Conservation (phyloP, 2,329 filamentous ascomycete species). For the Mollisiaceae sp. region DNA sequence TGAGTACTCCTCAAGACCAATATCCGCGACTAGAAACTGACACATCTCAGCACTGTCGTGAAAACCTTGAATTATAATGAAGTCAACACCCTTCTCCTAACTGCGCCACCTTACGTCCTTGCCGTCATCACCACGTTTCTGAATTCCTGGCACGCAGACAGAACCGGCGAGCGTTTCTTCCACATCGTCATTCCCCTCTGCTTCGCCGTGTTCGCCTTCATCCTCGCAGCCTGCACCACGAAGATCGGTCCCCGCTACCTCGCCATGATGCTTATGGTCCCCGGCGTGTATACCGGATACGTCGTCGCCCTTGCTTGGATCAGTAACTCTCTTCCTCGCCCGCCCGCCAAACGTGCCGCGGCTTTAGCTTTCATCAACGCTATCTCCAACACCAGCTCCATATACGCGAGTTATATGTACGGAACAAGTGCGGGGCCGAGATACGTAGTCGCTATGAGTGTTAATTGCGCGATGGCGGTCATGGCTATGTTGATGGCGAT, state of each 20-base stretch:
- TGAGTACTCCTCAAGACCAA: constrained; percentile 44
- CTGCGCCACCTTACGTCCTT: constrained; percentile 68
- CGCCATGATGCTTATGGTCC: constrained; percentile 74
- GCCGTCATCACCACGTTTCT: constrained; percentile 64
- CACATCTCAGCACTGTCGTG: constrained; percentile 60
- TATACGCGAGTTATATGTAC: constrained; percentile 75
- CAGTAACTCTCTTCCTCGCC: constrained; percentile 74
- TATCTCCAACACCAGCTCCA: constrained; percentile 69
- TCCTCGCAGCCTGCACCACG: constrained; percentile 69
- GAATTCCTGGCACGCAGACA: constrained; percentile 75
- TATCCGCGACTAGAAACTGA: constrained; percentile 52
- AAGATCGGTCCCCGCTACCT: constrained; percentile 66
- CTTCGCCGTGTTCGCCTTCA: constrained; percentile 67
- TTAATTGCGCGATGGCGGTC: constrained; percentile 69
- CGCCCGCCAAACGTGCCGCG: constrained; percentile 65
- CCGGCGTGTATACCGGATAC: constrained; percentile 68
- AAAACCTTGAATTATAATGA: constrained; percentile 63
- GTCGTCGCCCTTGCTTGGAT: constrained; percentile 77
- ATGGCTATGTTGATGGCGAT: constrained; percentile 69
- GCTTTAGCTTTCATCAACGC: constrained; percentile 79
- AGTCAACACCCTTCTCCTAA: constrained; percentile 65
- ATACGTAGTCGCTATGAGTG: constrained; percentile 59
- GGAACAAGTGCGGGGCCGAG: constrained; percentile 48
- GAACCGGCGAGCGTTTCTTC: constrained; percentile 71
- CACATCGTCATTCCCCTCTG: constrained; percentile 68